phyloP scores from a whole-genome alignment of 2,329 filamentous ascomycete species.

The Shiraia bambusicola region DNA sequence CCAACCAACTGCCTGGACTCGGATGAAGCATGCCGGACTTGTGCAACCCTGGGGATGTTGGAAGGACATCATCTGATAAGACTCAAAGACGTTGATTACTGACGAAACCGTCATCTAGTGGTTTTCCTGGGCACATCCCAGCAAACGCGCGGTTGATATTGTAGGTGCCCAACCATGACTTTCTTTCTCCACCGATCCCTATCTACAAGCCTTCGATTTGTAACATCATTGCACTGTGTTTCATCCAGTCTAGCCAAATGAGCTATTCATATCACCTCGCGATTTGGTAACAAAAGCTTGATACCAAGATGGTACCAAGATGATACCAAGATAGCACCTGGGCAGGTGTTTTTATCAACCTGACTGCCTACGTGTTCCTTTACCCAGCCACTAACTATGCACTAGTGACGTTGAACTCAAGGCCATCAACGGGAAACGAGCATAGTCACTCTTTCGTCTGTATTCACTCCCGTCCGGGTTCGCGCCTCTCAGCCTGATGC shows the following conservation, averaged over 20 bases:
- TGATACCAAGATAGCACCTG: too few relatives aligned
- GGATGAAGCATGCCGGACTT: slow-evolving; percentile 3
- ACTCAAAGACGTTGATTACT: slow-evolving; percentile 16
- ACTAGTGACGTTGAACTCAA: slow-evolving; percentile 69
- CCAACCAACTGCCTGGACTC: not conserved
- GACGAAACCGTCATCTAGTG: slow-evolving; percentile 52
- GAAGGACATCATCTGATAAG: slow-evolving; percentile 11
- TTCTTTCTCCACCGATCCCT: not conserved
- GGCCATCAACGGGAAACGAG: slow-evolving; percentile 57
- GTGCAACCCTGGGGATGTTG: slow-evolving; percentile 2
- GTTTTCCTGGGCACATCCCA: slow-evolving; percentile 78
- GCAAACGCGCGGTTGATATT: slow-evolving; percentile 75
- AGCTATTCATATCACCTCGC: not conserved
- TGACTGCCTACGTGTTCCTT: too few relatives aligned
- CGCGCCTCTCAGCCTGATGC: not conserved
- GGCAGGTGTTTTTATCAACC: too few relatives aligned
- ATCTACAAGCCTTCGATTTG: not conserved
- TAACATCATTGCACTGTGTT: not conserved
- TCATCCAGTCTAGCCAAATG: not conserved
- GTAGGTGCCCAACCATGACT: slow-evolving; percentile 57
- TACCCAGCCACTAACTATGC: slow-evolving; percentile 8
- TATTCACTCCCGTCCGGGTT: too few relatives aligned
- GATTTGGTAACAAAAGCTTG: not conserved
- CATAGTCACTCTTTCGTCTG: slow-evolving; percentile 24
- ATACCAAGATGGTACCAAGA: too few relatives aligned